phyloP scores from a whole-genome alignment of 495 filamentous ascomycete genomes.

The Aspergillus bertholletiae region DNA sequence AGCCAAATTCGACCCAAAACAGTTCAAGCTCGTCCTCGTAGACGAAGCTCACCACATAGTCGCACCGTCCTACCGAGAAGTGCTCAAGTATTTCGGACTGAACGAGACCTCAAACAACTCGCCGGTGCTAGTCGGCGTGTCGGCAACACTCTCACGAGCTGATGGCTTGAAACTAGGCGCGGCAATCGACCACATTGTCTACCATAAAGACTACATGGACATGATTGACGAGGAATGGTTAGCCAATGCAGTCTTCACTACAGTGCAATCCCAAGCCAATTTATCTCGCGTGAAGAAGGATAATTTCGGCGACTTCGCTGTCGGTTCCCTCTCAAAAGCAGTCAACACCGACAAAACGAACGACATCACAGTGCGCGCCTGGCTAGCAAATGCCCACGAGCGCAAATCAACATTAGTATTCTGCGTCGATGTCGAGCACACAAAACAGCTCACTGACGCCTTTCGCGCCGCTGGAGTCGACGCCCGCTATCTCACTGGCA shows the following conservation, averaged over 20 bases:
- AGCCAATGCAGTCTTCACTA: slow-evolving; percentile 86
- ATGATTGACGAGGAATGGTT: slow-evolving; percentile 91
- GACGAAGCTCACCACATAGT: slow-evolving; percentile 99
- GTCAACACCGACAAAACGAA: slow-evolving; percentile 80
- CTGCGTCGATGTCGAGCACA: slow-evolving; percentile 84
- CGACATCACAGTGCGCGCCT: slow-evolving; percentile 76
- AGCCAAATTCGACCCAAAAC: slow-evolving; percentile 70
- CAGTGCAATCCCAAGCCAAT: slow-evolving; percentile 77
- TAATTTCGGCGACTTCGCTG: slow-evolving; percentile 73
- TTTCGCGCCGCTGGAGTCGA: slow-evolving; percentile 79
- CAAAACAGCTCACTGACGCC: slow-evolving; percentile 62
- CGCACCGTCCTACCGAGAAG: slow-evolving; percentile 68
- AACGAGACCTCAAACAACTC: slow-evolving; percentile 44
- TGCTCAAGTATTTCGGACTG: slow-evolving; percentile 73
- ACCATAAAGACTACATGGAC: slow-evolving; percentile 94
- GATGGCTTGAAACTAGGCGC: slow-evolving; percentile 86
- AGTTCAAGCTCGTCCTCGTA: slow-evolving; percentile 89
- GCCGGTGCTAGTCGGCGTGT: slow-evolving; percentile 83
- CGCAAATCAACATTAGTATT: slow-evolving; percentile 89
- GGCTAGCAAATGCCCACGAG: slow-evolving; percentile 68
- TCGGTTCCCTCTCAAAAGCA: slow-evolving; percentile 65
- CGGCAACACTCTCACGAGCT: slow-evolving; percentile 84
- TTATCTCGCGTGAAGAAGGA: slow-evolving; percentile 63
- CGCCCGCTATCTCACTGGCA: slow-evolving; percentile 76
- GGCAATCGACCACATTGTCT: slow-evolving; percentile 93